Evolutionary conservation across 495 filamentous ascomycete species (phyloP).

Genomic region (Tuber melanosporum): DNA sequence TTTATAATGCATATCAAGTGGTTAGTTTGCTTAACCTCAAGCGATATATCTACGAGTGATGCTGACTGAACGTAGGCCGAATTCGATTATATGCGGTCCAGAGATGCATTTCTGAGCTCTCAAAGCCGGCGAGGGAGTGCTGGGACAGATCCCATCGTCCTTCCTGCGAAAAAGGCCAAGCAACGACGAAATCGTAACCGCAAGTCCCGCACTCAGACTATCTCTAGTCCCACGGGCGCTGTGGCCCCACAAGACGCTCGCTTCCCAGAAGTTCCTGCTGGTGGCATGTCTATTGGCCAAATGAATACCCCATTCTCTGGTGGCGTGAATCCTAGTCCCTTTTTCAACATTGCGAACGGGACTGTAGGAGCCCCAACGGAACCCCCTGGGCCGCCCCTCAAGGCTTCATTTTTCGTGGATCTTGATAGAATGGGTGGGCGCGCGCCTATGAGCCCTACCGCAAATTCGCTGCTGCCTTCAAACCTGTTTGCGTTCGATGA

Average conservation of each 20-base stretch:
- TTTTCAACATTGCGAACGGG: slow-evolving; percentile 59
- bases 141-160: slow-evolving; percentile 17
- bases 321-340: slow-evolving; percentile 49
- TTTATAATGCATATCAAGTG: slow-evolving; percentile 43
- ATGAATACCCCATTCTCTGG: slow-evolving; percentile 45
- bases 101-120: slow-evolving; percentile 26
- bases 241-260: slow-evolving; percentile 29
- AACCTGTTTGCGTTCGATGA: slow-evolving; percentile 76
- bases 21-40: slow-evolving; percentile 18
- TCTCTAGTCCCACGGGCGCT: slow-evolving; percentile 23
- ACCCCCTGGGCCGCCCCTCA: slow-evolving; percentile 43
- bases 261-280: slow-evolving; percentile 24
- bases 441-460: slow-evolving; percentile 74
- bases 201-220: slow-evolving; percentile 50
- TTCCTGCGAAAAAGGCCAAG: slow-evolving; percentile 46
- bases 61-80: slow-evolving; percentile 31
- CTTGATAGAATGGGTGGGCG: slow-evolving; percentile 49
- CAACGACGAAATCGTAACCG: slow-evolving; percentile 52
- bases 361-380: slow-evolving; percentile 23
- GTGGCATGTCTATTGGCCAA: slow-evolving; percentile 25
- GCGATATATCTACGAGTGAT: background rate
- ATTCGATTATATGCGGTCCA: slow-evolving; percentile 35
- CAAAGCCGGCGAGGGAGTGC: slow-evolving; percentile 40
- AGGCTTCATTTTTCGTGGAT: slow-evolving; percentile 29
- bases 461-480: slow-evolving; percentile 68